These are phyloP conservation scores for Emericellopsis atlantica DNA, from an alignment of 2,329 filamentous ascomycete genomes.

Conservation along the genomic window DNA sequence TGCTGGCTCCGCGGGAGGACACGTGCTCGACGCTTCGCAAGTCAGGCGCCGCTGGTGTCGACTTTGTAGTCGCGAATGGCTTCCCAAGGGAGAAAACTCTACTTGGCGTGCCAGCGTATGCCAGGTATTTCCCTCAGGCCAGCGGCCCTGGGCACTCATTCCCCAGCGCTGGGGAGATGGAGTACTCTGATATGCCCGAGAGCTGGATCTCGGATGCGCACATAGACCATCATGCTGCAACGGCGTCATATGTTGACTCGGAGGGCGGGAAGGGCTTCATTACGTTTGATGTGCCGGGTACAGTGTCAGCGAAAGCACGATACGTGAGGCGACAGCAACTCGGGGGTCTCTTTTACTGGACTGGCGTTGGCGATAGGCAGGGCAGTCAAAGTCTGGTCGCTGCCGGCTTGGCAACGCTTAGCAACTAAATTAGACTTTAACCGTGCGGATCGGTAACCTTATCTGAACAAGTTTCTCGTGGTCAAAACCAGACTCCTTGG, in stretches of 20 bases:
- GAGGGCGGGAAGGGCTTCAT: conserved; percentile 35
- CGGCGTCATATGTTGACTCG: conserved; percentile 42
- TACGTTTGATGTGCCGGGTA: conserved; percentile 50
- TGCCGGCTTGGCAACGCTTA: conserved; percentile 31
- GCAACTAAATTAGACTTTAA: no score
- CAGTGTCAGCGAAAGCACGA: conserved; percentile 47
- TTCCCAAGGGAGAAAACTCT: conserved; percentile 46
- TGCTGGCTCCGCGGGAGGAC: conserved; percentile 28
- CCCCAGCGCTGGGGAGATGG: conserved; percentile 37
- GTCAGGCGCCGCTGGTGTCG: conserved; percentile 43
- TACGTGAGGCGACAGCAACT: conserved; percentile 42
- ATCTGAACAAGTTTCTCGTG: no score
- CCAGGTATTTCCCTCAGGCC: conserved; percentile 45
- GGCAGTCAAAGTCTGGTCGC: conserved; percentile 44
- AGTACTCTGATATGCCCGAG: conserved; percentile 48
- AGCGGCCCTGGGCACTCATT: conserved; percentile 38
- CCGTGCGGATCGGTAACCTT: no score
- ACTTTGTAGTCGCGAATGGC: conserved; percentile 37
- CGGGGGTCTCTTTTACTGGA: conserved; percentile 58
- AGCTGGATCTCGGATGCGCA: conserved; percentile 26
- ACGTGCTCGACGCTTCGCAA: conserved; percentile 13
- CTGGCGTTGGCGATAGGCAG: conserved; percentile 44
- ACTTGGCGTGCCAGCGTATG: conserved; percentile 51
- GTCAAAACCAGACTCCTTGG: no score
- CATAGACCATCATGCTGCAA: conserved; percentile 38